These are phyloP conservation scores for Pyrenophora tritici-repentis DNA, from an alignment of 2,329 filamentous ascomycete species.

Conservation along the genomic window DNA sequence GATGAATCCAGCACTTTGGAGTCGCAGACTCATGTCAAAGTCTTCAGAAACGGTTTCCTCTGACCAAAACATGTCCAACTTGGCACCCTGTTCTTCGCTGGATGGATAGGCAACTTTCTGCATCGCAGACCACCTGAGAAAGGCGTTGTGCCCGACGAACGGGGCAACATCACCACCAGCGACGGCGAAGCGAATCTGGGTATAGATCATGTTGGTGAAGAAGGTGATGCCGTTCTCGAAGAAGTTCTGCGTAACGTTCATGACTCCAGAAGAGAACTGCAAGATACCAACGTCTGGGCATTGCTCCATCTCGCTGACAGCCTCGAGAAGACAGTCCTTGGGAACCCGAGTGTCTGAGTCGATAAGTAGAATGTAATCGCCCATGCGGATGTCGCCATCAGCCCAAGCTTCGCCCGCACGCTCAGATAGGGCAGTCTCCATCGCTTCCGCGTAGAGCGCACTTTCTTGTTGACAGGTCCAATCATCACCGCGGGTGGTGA, in stretches of 20 bases:
- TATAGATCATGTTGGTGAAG: slow-evolving; percentile 80
- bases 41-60: slow-evolving; percentile 78
- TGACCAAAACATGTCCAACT: slow-evolving; percentile 72
- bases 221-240: slow-evolving; percentile 80
- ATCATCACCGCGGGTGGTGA: slow-evolving; percentile 23
- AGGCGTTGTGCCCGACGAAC: slow-evolving; percentile 79
- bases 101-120: slow-evolving; percentile 57
- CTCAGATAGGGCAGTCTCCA: slow-evolving; percentile 68
- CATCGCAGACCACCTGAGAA: slow-evolving; percentile 70
- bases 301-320: slow-evolving; percentile 80
- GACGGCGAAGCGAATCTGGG: slow-evolving; percentile 71
- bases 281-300: slow-evolving; percentile 79
- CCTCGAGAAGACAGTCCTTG: slow-evolving; percentile 75
- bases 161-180: slow-evolving; percentile 73
- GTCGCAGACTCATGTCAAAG: slow-evolving; percentile 74
- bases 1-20: slow-evolving; percentile 70
- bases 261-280: slow-evolving; percentile 71
- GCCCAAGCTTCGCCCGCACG: slow-evolving; percentile 72
- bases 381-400: slow-evolving; percentile 82
- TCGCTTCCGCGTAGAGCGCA: slow-evolving; percentile 35
- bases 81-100: slow-evolving; percentile 43
- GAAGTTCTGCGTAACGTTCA: slow-evolving; percentile 73
- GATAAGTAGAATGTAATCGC: slow-evolving; percentile 79
- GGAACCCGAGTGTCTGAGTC: slow-evolving; percentile 54
- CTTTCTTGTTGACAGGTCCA: slow-evolving; percentile 45